Percentiles rank a stretch among this genome's conserved stretches.
Conservation (phyloP, 805 yeast species). For the Phaffomyces antillensis region DNA sequence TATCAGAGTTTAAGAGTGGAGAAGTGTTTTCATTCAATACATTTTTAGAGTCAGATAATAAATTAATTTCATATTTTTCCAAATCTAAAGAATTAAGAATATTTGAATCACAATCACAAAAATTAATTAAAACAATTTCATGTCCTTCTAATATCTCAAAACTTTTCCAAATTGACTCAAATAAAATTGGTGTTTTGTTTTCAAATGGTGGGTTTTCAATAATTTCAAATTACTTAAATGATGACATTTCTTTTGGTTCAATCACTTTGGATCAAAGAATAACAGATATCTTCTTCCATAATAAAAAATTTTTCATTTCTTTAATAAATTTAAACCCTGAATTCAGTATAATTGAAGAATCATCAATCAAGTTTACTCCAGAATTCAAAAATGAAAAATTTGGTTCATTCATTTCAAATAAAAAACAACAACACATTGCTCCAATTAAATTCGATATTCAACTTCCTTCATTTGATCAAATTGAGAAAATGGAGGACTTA, state of each 20-base stretch:
- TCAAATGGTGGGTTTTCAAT: constrained; percentile 28
- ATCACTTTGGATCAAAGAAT: no score
- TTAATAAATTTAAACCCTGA: constrained; percentile 35
- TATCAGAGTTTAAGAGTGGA: not conserved
- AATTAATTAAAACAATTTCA: not conserved
- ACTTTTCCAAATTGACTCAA: no score
- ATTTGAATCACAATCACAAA: not conserved
- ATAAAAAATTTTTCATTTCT: constrained; percentile 15
- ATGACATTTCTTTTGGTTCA: constrained; percentile 5
- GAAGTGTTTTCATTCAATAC: no score
- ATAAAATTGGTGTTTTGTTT: constrained; percentile 16
- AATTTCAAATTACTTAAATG: constrained; percentile 11
- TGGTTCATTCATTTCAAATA: no score
- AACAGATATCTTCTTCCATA: no score
- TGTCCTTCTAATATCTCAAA: no score
- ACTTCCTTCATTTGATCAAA: constrained; percentile 9
- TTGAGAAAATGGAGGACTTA: constrained; percentile 10
- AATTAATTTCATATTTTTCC: not conserved
- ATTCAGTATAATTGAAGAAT: constrained; percentile 13
- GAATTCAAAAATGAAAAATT: no score
- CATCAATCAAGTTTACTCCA: no score
- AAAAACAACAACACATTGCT: no score
- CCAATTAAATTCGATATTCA: constrained; percentile 4
- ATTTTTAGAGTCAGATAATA: not conserved
- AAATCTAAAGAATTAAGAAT: not conserved